Base-by-base conservation (phyloP, 1,284 basidiomycete species). In the Moesziomyces globuligerus region DNA sequence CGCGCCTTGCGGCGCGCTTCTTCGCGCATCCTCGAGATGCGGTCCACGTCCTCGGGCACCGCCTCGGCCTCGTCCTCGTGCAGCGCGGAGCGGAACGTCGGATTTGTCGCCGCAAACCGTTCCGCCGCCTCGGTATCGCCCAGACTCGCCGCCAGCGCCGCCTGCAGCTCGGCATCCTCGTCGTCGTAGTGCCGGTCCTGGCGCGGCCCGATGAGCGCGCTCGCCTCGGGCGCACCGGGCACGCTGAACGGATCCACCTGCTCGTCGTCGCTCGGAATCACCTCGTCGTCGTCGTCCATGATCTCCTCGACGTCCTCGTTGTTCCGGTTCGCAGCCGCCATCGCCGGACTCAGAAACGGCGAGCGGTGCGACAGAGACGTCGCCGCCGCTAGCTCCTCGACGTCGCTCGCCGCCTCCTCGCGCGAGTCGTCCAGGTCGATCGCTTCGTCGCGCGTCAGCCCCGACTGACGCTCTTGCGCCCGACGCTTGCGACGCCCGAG, bases 81-180 rank as follows among this genome's bases (percentile, higher is more conserved):
- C 23, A 11, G 3, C 26, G 44, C 28, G 4, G 8, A 9, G 4
- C 51, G 45, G 24, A 55, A 32, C 34, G 26, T 48, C 15, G 56
- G 58, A 42, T 52, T 54, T 29, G 48, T 51, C 1, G 58, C 46
- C 7, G 54, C 50, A 15, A 64, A 62, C 4, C 59, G 18, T 1
- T 48, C 56, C 9, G 58, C 71, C 4, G 60, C 69, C 13, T 54
- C 56, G 0, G 55, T 61, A 40, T 78, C 74, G 9, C 71, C 66
- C 52, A 78, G 54, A 37, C 67, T 71, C 18, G 75, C 75, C 15
- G 73, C 75, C 1, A 79, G 58, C 5, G 76, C 76, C n/a, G 73
- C 69, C 45, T 79, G 76, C n/a, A 79, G 48, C 34, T 76, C 67
- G 11, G 74, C 70, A 49, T 79, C 76, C 45, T 79, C 76, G 38